Base-by-base conservation (phyloP, 345 rosid genomes). In the Populus euphratica region DNA sequence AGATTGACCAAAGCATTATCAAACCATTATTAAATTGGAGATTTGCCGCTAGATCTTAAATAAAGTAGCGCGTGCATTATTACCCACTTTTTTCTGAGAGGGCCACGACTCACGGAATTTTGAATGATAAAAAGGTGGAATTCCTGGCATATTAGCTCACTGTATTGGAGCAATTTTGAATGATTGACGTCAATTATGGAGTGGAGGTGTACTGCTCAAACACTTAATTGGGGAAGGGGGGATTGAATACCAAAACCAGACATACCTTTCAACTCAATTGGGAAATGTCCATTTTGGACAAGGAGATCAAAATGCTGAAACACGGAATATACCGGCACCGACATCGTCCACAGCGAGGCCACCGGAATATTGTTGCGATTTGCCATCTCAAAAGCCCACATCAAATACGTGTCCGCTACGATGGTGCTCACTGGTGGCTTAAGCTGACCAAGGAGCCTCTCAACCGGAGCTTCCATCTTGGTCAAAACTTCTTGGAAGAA, bases 291-390 rank as follows among this genome's bases (percentile, higher is more conserved):
- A 33, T 44, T 61, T 13, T 23, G 21, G 13, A 33, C 35, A 33
- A 64, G 31, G 35, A 41, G 31, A 16, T 70, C 61, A 29, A 71
- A 71, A 70, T 70, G 80, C 7, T 43, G 41, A 41, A 70, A 41
- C 68, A 63, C 25, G 2, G 70, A 70, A 23, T 61, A 70, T 13
- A 77, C 33, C 5, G 64, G 13, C 13, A 75, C 70, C 5, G 80
- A 70, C 80, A 61, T 62, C 0, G 80, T 62, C 70, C 75, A 77
- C 64, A 77, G 25, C 1, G 80, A 27, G 14, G 75, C 80, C 21
- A 70, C 75, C 8, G 80, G 80, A 14, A 77, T 77, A 18, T 47
- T 77, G 63, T 75, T 62, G 8, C 70, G 44, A 49, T 20, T 77
- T 16, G 62, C 80, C 6, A 70, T 44, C 18, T 67, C 62, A 23